A percentile compares a stretch with the other conserved stretches of the same genome.
Conservation (phyloP, 2,329 filamentous ascomycete species). For the Hymenoscyphus occultus region DNA sequence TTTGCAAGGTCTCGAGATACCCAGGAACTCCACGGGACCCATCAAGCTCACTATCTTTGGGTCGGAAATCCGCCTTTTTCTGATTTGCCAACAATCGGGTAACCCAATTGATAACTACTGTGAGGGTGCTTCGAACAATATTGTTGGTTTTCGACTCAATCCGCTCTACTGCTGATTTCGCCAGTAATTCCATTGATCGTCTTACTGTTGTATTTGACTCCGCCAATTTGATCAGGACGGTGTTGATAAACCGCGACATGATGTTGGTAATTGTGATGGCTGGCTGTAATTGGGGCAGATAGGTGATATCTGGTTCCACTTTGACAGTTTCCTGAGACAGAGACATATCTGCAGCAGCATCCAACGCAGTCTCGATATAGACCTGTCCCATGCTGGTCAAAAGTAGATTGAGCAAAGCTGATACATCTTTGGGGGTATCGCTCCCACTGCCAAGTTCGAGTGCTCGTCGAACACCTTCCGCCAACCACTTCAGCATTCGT, state of each 20-base stretch:
- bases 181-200: conserved; percentile 67
- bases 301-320: conserved; percentile 81
- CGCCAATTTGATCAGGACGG: conserved; percentile 85
- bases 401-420: conserved; percentile 76
- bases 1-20: conserved; percentile 74
- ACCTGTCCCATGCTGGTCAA: conserved; percentile 86
- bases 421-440: conserved; percentile 93
- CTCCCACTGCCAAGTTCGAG: conserved; percentile 83
- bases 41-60: conserved; percentile 60
- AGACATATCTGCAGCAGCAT: conserved; percentile 71
- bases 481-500: conserved; percentile 95
- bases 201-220: conserved; percentile 84
- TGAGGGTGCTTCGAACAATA: conserved; percentile 66
- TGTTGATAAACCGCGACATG: conserved; percentile 88
- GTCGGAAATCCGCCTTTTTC: conserved; percentile 68
- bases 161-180: conserved; percentile 54
- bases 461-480: conserved; percentile 87
- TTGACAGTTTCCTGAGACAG: conserved; percentile 75
- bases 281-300: conserved; percentile 73
- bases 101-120: conserved; percentile 62
- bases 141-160: conserved; percentile 68
- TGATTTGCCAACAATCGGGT: conserved; percentile 61
- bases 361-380: conserved; percentile 64
- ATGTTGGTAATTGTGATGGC: conserved; percentile 88
- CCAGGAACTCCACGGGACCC: conserved; percentile 41